Evolutionary conservation across 1,139 yeast genomes (phyloP).

Genomic region (Geotrichum histeridarum): DNA sequence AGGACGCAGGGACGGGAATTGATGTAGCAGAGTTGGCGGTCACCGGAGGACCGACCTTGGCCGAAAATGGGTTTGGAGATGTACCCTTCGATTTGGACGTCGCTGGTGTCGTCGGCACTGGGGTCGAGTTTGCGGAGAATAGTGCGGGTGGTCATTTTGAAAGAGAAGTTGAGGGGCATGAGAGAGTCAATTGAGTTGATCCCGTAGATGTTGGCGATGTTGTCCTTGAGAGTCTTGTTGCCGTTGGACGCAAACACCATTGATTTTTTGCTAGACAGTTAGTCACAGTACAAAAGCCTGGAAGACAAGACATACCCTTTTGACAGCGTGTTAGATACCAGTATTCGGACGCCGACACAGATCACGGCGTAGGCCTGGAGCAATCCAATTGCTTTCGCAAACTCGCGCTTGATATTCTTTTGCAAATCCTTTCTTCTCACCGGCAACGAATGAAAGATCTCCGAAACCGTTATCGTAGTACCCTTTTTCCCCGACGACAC

Average conservation of each 20-base stretch:
- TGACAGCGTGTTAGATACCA: slow-evolving; percentile 44
- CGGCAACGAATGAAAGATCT: slow-evolving; percentile 54
- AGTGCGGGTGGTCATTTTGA: slow-evolving; percentile 5
- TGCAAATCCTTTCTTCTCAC: slow-evolving; percentile 66
- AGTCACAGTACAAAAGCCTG: slow-evolving; percentile 21
- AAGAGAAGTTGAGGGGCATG: slow-evolving; percentile 27
- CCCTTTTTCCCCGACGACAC: slow-evolving; percentile 45
- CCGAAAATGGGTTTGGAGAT: slow-evolving; percentile 78
- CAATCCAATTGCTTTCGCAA: slow-evolving; percentile 55
- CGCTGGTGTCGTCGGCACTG: slow-evolving; percentile 21
- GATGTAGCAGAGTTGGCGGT: slow-evolving; percentile 68
- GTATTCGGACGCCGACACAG: slow-evolving; percentile 51
- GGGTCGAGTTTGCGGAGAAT: slow-evolving; percentile 3
- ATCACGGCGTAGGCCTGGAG: slow-evolving; percentile 69
- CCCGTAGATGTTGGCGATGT: slow-evolving; percentile 67
- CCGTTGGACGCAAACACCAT: slow-evolving; percentile 44
- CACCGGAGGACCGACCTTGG: slow-evolving; percentile 61
- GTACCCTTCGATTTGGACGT: slow-evolving; percentile 49
- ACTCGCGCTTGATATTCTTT: slow-evolving; percentile 67
- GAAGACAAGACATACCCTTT: slow-evolving; percentile 13
- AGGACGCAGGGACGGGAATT: slow-evolving; percentile 71
- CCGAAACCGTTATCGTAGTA: slow-evolving; percentile 47
- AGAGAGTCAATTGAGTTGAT: slow-evolving; percentile 57
- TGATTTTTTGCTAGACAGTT: slow-evolving; percentile 21
- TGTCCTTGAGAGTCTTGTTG: slow-evolving; percentile 45